Evolutionary conservation across 1,284 basidiomycete genomes (phyloP).

Genomic region (Wallemia mellicola): DNA sequence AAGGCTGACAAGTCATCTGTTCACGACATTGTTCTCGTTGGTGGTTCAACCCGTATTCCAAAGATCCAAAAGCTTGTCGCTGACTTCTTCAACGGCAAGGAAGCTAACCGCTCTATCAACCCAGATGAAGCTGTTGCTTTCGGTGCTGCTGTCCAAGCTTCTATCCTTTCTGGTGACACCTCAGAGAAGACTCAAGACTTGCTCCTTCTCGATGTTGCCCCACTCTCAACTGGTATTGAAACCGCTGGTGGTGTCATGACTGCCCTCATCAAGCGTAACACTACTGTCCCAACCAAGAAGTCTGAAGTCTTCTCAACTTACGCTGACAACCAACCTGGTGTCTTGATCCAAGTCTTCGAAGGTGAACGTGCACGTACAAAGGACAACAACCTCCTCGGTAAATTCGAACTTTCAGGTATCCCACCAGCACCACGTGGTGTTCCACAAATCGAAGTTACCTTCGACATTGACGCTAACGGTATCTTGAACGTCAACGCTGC

Average conservation of each 20-base stretch:
- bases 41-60: conserved; percentile 95
- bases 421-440: conserved; percentile 95
- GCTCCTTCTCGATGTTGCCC: conserved; percentile 84
- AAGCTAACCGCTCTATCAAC: conserved; percentile 92
- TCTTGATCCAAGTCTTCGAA: conserved; percentile 95
- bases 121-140: conserved; percentile 98
- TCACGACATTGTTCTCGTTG: conserved; percentile 89
- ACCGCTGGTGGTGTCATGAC: conserved; percentile 98
- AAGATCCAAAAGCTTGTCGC: conserved; percentile 92
- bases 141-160: conserved; percentile 96
- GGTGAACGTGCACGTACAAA: conserved; percentile 97
- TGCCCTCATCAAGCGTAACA: conserved; percentile 89
- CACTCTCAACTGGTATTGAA: conserved; percentile 46
- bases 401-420: conserved; percentile 94
- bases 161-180: conserved; percentile 88
- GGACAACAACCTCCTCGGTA: conserved; percentile 97
- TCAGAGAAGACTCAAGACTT: conserved; percentile 95
- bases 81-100: conserved; percentile 95
- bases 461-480: conserved; percentile 96
- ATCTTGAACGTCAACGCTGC: conserved; percentile 86
- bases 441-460: conserved; percentile 90
- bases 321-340: conserved; percentile 96
- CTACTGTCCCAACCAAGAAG: conserved; percentile 96
- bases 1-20: conserved; percentile 92
- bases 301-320: conserved; percentile 97